These are phyloP conservation scores for Fusarium pseudograminearum DNA, from an alignment of 2,329 filamentous ascomycete genomes.

Conservation along the genomic window DNA sequence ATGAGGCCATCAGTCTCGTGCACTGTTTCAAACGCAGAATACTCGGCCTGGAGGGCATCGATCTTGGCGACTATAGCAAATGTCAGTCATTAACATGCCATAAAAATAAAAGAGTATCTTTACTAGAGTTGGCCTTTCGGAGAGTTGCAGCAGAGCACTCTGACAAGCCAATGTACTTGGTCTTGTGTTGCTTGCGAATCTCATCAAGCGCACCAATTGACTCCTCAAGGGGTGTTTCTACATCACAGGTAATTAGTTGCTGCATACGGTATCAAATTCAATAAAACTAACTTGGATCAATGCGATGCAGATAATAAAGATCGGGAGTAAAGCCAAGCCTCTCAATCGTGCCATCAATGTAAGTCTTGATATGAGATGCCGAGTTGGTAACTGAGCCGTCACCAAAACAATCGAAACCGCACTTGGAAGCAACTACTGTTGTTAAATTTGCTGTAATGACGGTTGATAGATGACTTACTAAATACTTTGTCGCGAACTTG, in stretches of 20 bases:
- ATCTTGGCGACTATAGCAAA: conserved; percentile 5
- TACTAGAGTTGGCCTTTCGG: conserved; percentile 9
- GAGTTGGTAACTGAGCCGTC: conserved; percentile 4
- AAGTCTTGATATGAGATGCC: conserved; percentile 1
- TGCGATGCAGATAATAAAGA: conserved; percentile 8
- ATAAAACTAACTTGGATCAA: conserved; percentile 1
- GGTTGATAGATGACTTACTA: background rate
- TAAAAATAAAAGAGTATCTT: accelerated
- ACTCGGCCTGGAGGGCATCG: conserved; percentile 16
- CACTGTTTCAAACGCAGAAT: conserved; percentile 11
- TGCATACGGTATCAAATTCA: no score
- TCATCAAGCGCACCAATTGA: conserved; percentile 1
- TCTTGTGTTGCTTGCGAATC: conserved; percentile 4
- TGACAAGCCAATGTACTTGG: conserved; percentile 10
- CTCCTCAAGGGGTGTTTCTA: conserved; percentile 4
- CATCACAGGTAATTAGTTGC: no score
- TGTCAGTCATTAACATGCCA: background rate
- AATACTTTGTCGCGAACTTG: conserved; percentile 11
- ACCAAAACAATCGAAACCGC: background rate
- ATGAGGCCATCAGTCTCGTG: conserved; percentile 12
- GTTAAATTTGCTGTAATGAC: background rate
- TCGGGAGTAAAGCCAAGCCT: conserved; percentile 16
- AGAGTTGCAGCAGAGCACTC: conserved; percentile 6
- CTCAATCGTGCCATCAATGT: conserved; percentile 10
- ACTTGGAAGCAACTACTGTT: conserved; percentile 14